Conservation (phyloP, 352 stramenopile genomes). For the Phytophthora idaei region DNA sequence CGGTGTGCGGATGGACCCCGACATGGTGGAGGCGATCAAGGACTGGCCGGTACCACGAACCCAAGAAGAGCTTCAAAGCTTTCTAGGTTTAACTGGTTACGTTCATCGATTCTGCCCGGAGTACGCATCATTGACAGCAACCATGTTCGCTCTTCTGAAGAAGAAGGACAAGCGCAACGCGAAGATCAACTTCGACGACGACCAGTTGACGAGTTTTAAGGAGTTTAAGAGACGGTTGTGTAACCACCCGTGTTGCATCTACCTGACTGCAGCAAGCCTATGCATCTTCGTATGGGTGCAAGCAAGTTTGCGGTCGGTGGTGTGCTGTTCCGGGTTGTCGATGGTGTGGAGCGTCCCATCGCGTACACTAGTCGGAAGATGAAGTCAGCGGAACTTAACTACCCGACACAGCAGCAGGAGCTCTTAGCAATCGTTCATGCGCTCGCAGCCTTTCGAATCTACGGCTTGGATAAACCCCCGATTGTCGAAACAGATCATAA, state of each 20-base stretch:
- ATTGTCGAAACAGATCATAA: constrained; percentile 22
- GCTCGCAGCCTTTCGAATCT: constrained; percentile 1
- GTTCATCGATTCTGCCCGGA: constrained; percentile 6
- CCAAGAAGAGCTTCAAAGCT: constrained; percentile 8
- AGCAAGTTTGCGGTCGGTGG: constrained; percentile 11
- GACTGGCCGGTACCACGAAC: constrained; percentile 3
- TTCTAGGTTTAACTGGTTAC: not conserved
- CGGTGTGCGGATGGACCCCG: constrained; percentile 6
- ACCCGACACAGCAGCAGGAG: constrained; percentile 13
- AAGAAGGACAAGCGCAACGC: constrained; percentile 6
- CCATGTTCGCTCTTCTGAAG: constrained; percentile 3
- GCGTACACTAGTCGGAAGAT: constrained; percentile 19
- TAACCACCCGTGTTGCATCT: not conserved
- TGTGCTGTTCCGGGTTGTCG: not conserved
- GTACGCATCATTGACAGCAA: constrained; percentile 2
- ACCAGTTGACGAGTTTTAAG: not conserved
- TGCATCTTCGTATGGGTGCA: constrained; percentile 7
- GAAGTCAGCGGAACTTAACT: constrained; percentile 22
- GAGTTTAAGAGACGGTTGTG: not conserved
- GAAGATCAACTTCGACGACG: not conserved
- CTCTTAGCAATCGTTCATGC: constrained; percentile 7
- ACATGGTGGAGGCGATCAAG: constrained; percentile 13
- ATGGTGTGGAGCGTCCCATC: not conserved
- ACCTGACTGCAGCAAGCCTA: constrained; percentile 5
- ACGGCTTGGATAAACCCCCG: constrained; percentile 3